These are phyloP conservation scores for Lentinus polychrous DNA, from an alignment of 1,284 basidiomycete species.

Conservation along the genomic window DNA sequence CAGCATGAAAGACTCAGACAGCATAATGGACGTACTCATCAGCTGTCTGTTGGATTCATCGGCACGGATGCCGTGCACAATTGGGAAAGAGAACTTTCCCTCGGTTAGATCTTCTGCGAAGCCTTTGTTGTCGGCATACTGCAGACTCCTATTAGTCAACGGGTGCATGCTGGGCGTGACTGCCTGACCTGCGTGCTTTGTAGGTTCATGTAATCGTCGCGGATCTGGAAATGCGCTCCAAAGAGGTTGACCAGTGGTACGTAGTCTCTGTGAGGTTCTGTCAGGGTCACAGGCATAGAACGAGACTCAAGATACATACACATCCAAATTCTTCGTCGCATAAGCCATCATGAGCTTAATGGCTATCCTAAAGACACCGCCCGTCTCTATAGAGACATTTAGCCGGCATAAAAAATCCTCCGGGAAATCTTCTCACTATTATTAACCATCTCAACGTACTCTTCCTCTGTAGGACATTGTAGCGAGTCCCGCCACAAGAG, in stretches of 20 bases:
- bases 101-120: conserved; percentile 94
- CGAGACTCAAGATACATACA: conserved; percentile 40
- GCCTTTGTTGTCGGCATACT: conserved; percentile 91
- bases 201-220: conserved; percentile 97
- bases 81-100: conserved; percentile 94
- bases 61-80: conserved; percentile 83
- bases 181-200: conserved; percentile 68
- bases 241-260: conserved; percentile 92
- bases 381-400: conserved; percentile 67
- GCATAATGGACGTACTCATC: conserved; percentile 53
- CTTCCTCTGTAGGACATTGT: conserved; percentile 89
- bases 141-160: conserved; percentile 5
- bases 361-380: conserved; percentile 88
- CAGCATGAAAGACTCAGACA: not conserved
- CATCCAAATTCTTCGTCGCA: conserved; percentile 48
- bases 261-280: conserved; percentile 56
- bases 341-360: conserved; percentile 97
- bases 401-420: not conserved
- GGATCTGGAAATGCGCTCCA: conserved; percentile 92
- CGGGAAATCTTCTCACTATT: conserved; percentile 62
- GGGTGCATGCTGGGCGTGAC: not conserved
- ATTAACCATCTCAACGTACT: conserved; percentile 95
- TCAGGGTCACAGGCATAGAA: not conserved
- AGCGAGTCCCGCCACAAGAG: conserved; percentile 92
- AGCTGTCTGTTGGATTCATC: conserved; percentile 71